Base-by-base conservation (phyloP, 495 filamentous ascomycete genomes). In the Trypethelium eluteriae region DNA sequence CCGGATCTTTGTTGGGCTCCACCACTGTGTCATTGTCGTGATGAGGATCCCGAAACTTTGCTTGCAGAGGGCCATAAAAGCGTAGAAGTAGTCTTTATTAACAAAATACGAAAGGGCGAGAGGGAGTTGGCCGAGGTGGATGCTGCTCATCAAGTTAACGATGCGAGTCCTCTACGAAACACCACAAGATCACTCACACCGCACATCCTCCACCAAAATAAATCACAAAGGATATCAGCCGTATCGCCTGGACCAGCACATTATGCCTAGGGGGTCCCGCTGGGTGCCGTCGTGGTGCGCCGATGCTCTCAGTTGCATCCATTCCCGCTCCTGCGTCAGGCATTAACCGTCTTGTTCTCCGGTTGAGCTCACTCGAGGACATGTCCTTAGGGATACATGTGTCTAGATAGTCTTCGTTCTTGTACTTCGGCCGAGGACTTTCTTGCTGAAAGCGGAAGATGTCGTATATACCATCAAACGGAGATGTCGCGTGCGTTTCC, bases 1-100 rank as follows among this genome's bases (percentile, higher is more conserved):
- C 56, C 88, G 82, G 57, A 94, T 84, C 11, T 83, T 77, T 2
- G 88, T 92, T 7, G 90, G 91, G 61, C 83, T 84, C 88, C 88
- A 94, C 86, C 88, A 91, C 68, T 92, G 82, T 25, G 89, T 92
- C 80, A 92, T 85, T 32, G 86, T 89, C 12, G 85, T 90, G 64
- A 87, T 84, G 35, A 90, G 70, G 4, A 93, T 75, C 36, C 89
- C 90, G 73, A 92, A 93, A 39, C 81, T 84, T 66, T 87, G 83
- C 74, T 94, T 93, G 0, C 88, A 89, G 69, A 89, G 71, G 39
- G 89, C 83, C 84, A 93, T 92, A 75, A 86, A 91, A 56, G 86
- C 81, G 73, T 92, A 88, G 79, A 89, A 93, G 47, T 84, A 77
- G 44, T 89, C 84, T 70, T 83, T 84, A 73, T 83, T 85, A 68